Evolutionary conservation across 768 basidiomycete species (phyloP).

Genomic region (Leucosporidium scottii): DNA sequence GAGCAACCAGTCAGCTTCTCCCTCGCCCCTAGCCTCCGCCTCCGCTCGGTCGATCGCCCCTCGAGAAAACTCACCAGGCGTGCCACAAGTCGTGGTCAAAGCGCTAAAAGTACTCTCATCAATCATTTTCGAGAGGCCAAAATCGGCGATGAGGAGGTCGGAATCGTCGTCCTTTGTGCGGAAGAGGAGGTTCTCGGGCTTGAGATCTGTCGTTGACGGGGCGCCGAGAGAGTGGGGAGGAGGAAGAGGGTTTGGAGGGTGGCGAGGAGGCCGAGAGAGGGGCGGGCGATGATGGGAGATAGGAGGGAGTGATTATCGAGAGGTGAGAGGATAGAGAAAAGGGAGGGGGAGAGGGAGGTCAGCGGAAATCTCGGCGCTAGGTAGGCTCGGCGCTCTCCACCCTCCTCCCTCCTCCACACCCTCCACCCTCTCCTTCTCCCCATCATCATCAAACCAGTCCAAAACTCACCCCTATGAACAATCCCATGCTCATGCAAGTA

Average conservation of each 20-base stretch:
- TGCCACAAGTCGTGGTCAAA: conserved; percentile 92
- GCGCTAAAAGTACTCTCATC: conserved; percentile 78
- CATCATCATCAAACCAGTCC: no score
- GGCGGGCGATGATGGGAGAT: not conserved
- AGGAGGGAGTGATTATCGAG: not conserved
- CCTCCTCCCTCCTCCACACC: no score
- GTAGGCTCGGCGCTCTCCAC: no score
- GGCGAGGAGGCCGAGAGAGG: no score
- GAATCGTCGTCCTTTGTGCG: conserved; percentile 78
- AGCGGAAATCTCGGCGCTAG: no score
- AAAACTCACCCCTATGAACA: conserved; percentile 76
- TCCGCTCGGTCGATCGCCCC: no score
- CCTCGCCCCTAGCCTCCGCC: not conserved
- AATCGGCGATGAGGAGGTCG: conserved; percentile 95
- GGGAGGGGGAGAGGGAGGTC: not conserved
- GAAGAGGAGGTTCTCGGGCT: conserved; percentile 97
- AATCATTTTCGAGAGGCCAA: conserved; percentile 77
- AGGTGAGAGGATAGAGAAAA: not conserved
- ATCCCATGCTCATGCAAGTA: conserved; percentile 89
- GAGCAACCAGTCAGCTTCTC: not conserved
- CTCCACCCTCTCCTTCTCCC: no score
- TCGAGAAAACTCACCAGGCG: conserved; percentile 47
- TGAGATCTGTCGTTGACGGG: conserved; percentile 54
- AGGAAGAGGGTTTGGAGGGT: not conserved
- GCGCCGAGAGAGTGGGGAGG: not conserved